phyloP scores from a whole-genome alignment of 2,329 filamentous ascomycete species.

The Arthrobotrys iridis region DNA sequence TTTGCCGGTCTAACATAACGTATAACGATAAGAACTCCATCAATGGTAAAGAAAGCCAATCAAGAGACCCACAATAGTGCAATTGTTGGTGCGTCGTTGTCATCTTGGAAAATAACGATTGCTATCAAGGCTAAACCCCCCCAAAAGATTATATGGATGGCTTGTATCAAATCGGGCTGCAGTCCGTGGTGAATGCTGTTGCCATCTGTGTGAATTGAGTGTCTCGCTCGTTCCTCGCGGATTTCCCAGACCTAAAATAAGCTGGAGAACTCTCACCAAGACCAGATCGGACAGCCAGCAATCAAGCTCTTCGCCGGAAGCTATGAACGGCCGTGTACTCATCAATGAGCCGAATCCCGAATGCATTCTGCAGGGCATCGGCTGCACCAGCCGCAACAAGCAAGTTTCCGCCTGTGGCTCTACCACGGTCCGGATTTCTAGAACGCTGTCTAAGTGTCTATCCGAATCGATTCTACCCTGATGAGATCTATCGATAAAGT shows the following conservation, averaged over 20 bases:
- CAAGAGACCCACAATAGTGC: slow-evolving; percentile 5
- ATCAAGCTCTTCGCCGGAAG: neutral
- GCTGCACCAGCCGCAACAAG: slow-evolving; percentile 15
- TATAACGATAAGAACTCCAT: too few species aligned
- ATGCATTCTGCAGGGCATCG: slow-evolving; percentile 25
- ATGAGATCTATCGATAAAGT: too few species aligned
- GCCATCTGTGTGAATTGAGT: too few species aligned
- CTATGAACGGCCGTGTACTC: neutral
- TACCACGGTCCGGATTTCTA: neutral
- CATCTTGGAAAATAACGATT: slow-evolving; percentile 5
- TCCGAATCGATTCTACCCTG: neutral
- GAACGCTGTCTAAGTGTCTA: neutral
- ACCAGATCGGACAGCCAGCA: neutral
- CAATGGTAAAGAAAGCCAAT: too few species aligned
- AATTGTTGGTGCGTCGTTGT: neutral
- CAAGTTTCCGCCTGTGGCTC: slow-evolving; percentile 7
- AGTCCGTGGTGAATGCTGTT: too few species aligned
- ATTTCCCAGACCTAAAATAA: neutral
- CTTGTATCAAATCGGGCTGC: too few species aligned
- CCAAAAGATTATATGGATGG: neutral
- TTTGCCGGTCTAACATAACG: too few species aligned
- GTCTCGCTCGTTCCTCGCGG: neutral
- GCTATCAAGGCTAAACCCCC: neutral
- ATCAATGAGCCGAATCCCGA: slow-evolving; percentile 7
- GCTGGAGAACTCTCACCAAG: neutral